Percentiles rank a stretch among this genome's conserved stretches.
phyloP scores from a whole-genome alignment of 2,329 filamentous ascomycete species.

The Botrytis byssoidea region DNA sequence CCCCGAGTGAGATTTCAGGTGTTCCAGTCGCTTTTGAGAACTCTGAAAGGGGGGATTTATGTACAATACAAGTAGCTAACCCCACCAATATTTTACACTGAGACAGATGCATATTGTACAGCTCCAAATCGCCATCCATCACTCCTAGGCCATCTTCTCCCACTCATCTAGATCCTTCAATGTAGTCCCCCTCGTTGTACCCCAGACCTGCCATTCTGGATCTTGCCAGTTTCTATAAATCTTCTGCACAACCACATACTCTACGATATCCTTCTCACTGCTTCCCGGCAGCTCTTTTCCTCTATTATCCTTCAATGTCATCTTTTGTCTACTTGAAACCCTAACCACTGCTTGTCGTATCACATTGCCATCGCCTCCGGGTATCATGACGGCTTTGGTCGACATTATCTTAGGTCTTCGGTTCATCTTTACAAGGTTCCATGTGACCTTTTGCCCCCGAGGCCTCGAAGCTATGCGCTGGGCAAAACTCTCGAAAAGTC shows the following conservation, averaged over 20 bases:
- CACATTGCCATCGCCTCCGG: constrained; percentile 42
- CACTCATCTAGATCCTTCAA: constrained; percentile 36
- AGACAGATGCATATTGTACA: constrained; percentile 5
- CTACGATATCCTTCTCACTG: constrained; percentile 54
- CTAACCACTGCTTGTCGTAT: constrained; percentile 61
- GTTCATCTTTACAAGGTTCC: constrained; percentile 56
- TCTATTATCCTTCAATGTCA: constrained; percentile 41
- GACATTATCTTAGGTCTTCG: constrained; percentile 43
- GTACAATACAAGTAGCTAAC: neutral
- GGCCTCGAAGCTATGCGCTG: constrained; percentile 54
- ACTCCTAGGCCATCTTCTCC: constrained; percentile 4
- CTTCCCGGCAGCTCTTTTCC: constrained; percentile 46
- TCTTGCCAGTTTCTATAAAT: constrained; percentile 46
- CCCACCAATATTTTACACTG: neutral
- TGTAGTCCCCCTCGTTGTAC: constrained; percentile 56
- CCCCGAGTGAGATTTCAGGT: neutral
- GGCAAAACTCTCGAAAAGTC: constrained; percentile 52
- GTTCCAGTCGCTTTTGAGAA: neutral
- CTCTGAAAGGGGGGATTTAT: neutral
- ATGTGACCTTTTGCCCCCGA: constrained; percentile 46
- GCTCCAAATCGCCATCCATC: neutral
- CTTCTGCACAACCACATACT: constrained; percentile 63
- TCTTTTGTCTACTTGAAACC: constrained; percentile 56
- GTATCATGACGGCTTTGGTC: constrained; percentile 51
- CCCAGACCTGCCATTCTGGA: constrained; percentile 63